phyloP scores from a whole-genome alignment of 306 rosid species.

The Malus orientalis region DNA sequence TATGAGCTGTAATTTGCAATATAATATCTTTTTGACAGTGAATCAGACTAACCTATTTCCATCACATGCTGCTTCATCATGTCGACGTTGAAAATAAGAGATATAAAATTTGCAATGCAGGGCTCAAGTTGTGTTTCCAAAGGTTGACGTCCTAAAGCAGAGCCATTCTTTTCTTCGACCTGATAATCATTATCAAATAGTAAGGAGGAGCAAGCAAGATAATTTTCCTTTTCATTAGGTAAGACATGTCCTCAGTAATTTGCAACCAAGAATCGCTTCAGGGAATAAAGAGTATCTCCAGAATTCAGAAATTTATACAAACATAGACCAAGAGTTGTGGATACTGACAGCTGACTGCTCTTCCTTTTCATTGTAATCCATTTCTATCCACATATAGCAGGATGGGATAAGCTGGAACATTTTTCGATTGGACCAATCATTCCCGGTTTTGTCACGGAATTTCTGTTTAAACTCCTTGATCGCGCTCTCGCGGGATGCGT shows the following conservation, averaged over 20 bases:
- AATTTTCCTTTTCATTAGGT: neutral
- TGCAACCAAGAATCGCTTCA: neutral
- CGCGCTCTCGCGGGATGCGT: slow-evolving; percentile 39
- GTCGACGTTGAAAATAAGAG: slow-evolving; percentile 79
- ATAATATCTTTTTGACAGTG: neutral
- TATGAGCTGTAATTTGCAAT: neutral
- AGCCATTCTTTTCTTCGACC: slow-evolving; percentile 37
- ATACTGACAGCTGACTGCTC: slow-evolving; percentile 55
- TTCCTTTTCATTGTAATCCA: slow-evolving; percentile 69
- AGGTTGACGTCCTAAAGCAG: slow-evolving; percentile 46
- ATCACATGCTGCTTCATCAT: slow-evolving; percentile 99
- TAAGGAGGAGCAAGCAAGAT: slow-evolving; percentile 15
- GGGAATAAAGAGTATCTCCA: neutral
- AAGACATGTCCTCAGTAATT: neutral
- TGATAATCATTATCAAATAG: slow-evolving; percentile 27
- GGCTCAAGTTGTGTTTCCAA: slow-evolving; percentile 63
- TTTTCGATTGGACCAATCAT: slow-evolving; percentile 59
- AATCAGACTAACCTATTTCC: slow-evolving; percentile 77
- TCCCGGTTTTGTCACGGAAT: slow-evolving; percentile 70
- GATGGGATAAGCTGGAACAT: slow-evolving; percentile 47
- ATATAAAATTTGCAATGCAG: slow-evolving; percentile 65
- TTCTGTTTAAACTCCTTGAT: slow-evolving; percentile 58
- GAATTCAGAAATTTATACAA: neutral
- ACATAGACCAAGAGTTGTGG: slow-evolving; percentile 11
- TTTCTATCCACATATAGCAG: slow-evolving; percentile 77